These are phyloP conservation scores for Aspergillus latus DNA, from an alignment of 2,329 filamentous ascomycete species.

Conservation along the genomic window DNA sequence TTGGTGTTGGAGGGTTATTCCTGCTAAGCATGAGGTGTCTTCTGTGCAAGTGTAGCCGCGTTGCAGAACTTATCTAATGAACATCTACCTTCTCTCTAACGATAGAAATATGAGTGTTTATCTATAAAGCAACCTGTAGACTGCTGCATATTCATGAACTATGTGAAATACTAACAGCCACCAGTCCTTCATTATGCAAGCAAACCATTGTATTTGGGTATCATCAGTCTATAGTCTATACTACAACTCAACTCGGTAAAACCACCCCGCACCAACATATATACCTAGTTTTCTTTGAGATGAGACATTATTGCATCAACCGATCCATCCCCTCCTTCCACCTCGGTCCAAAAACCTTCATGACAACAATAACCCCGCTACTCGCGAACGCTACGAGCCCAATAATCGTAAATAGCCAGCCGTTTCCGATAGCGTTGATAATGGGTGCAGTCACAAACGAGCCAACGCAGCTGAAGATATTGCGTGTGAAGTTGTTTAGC, in stretches of 20 bases:
- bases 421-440: constrained; percentile 69
- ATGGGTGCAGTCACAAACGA: constrained; percentile 69
- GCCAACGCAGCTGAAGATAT: constrained; percentile 73
- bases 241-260: too few relatives aligned
- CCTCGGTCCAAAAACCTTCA: constrained; percentile 59
- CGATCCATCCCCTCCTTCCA: constrained; percentile 67
- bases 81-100: too few relatives aligned
- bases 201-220: not conserved
- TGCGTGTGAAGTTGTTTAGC: constrained; percentile 77
- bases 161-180: too few relatives aligned
- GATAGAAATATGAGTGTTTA: too few relatives aligned
- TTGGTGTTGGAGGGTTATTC: constrained; percentile 81
- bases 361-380: constrained; percentile 60
- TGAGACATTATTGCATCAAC: constrained; percentile 19
- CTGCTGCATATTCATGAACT: too few relatives aligned
- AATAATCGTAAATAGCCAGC: constrained; percentile 70
- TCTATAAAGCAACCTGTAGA: too few relatives aligned
- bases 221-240: not conserved
- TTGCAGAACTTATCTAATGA: not conserved
- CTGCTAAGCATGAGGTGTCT: constrained; percentile 50
- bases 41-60: not conserved
- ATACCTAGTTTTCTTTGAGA: constrained; percentile 24
- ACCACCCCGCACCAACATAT: too few relatives aligned
- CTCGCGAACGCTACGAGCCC: constrained; percentile 58
- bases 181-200: not conserved